Percentiles rank a stretch among this genome's conserved stretches.
phyloP scores from a whole-genome alignment of 192 early-diverging fungal species.

The Coemansia javaensis region DNA sequence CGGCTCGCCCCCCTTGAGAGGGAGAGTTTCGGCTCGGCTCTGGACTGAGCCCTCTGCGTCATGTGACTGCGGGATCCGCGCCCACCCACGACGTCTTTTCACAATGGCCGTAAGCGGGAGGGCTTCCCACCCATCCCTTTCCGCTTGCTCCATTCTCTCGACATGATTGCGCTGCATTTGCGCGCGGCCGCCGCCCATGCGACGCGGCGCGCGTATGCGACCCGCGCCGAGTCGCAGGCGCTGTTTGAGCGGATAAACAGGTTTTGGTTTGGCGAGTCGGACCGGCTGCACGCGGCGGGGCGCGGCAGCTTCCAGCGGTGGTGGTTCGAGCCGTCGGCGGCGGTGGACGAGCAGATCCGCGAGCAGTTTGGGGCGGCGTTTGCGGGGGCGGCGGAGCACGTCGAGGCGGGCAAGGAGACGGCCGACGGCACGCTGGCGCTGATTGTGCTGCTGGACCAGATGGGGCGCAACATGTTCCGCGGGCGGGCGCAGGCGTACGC shows the following conservation, averaged over 20 bases:
- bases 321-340: constrained; percentile 41
- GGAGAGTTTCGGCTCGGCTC: too few species aligned
- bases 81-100: too few species aligned
- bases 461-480: constrained; percentile 63
- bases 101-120: too few species aligned
- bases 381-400: constrained; percentile 14
- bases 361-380: constrained; percentile 14
- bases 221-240: constrained; percentile 32
- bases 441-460: constrained; percentile 58
- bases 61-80: too few species aligned
- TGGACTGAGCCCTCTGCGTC: too few species aligned
- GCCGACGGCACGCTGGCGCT: constrained; percentile 45
- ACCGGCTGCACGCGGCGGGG: constrained; percentile 29
- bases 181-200: too few species aligned
- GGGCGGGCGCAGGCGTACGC: constrained; percentile 51
- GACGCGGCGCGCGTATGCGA: constrained; percentile 3
- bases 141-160: too few species aligned
- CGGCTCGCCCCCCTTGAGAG: too few species aligned
- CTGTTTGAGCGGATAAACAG: constrained; percentile 32
- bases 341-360: constrained; percentile 34
- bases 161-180: too few species aligned
- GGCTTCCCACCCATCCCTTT: too few species aligned
- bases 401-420: constrained; percentile 35
- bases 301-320: constrained; percentile 44
- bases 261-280: constrained; percentile 48